Evolutionary conservation across 352 stramenopile species (phyloP).

Genomic region (Globisporangium cylindrosporum): DNA sequence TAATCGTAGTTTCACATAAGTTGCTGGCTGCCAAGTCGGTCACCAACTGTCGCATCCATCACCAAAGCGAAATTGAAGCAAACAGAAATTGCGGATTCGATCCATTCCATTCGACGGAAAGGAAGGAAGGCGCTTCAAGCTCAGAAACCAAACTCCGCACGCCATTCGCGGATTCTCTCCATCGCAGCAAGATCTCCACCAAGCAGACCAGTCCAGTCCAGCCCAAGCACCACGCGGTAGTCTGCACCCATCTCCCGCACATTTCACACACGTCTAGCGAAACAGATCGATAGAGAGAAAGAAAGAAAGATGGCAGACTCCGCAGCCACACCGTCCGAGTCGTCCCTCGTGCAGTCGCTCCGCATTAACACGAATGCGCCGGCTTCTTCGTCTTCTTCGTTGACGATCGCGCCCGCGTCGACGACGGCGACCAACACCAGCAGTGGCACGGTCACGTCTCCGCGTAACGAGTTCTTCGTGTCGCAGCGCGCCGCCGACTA

Average conservation of each 20-base stretch:
- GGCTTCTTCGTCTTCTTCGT: neutral
- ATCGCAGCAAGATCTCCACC: neutral
- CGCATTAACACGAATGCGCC: conserved; percentile 16
- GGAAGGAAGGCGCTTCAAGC: conserved; percentile 2
- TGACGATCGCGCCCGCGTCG: neutral
- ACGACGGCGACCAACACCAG: conserved; percentile 5
- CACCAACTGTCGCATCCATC: conserved; percentile 8
- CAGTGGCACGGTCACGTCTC: conserved; percentile 31
- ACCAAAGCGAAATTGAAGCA: conserved; percentile 6
- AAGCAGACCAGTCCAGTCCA: neutral
- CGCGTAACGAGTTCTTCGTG: conserved; percentile 75
- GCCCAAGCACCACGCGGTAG: neutral
- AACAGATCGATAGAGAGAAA: neutral
- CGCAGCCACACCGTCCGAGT: neutral
- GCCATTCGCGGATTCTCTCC: conserved; percentile 6
- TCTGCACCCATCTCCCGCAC: neutral
- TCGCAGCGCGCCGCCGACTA: conserved; percentile 71
- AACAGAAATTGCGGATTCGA: neutral
- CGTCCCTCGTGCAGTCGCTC: neutral
- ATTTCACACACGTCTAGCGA: neutral
- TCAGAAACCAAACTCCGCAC: neutral
- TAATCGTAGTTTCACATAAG: neutral
- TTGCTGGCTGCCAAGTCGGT: neutral
- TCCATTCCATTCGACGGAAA: neutral
- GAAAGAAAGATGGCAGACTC: neutral